phyloP scores from a whole-genome alignment of 768 basidiomycete species.

The Leccinum disarticulatum region DNA sequence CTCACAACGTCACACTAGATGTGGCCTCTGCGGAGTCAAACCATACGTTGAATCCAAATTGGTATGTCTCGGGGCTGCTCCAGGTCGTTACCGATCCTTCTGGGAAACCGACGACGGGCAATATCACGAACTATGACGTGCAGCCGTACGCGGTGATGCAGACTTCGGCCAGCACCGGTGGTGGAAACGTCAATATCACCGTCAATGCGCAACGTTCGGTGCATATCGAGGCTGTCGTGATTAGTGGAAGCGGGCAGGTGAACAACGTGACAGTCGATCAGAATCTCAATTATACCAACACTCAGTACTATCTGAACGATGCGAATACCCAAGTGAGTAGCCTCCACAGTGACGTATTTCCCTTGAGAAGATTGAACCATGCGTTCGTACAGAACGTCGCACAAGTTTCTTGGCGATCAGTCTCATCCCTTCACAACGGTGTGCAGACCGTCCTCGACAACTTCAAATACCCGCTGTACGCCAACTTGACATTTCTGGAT shows the following conservation, averaged over 20 bases:
- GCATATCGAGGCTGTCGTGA: conserved; percentile 59
- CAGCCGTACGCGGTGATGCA: conserved; percentile 55
- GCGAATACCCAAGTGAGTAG: conserved; percentile 38
- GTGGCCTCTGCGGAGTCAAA: conserved; percentile 67
- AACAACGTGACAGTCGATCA: conserved; percentile 64
- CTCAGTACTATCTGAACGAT: conserved; percentile 58
- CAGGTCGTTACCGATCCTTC: conserved; percentile 71
- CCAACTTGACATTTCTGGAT: conserved; percentile 38
- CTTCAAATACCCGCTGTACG: conserved; percentile 53
- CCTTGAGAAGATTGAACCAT: not conserved
- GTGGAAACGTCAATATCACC: conserved; percentile 56
- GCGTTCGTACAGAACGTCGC: conserved; percentile 41
- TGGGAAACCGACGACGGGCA: conserved; percentile 62
- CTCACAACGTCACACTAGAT: conserved; percentile 72
- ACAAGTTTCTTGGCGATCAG: conserved; percentile 49
- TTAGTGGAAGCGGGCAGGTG: conserved; percentile 57
- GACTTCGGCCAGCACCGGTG: conserved; percentile 43
- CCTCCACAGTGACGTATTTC: not conserved
- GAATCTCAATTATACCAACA: conserved; percentile 56
- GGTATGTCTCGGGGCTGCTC: conserved; percentile 71
- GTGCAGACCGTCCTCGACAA: conserved; percentile 43
- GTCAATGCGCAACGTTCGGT: conserved; percentile 59
- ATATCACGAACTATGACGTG: conserved; percentile 57
- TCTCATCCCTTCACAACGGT: conserved; percentile 50
- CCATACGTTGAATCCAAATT: conserved; percentile 69